These are phyloP conservation scores for Dactylellina parvicollis DNA, from an alignment of 2,329 filamentous ascomycete species.

Conservation along the genomic window DNA sequence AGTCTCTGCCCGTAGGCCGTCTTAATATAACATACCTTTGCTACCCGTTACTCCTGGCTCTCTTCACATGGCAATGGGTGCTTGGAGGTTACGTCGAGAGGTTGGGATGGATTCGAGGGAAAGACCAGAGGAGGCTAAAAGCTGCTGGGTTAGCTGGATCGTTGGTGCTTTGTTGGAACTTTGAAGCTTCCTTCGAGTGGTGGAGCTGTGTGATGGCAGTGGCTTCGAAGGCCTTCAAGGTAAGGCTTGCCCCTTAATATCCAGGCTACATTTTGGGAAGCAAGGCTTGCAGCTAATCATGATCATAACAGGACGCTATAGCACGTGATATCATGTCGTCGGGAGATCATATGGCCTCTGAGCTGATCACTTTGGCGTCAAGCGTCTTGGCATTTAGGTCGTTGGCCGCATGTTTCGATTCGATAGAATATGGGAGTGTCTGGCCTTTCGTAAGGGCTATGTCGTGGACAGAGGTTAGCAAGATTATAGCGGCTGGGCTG, in stretches of 20 bases:
- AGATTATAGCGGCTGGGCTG: not conserved
- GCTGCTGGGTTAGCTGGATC: not conserved
- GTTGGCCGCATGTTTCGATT: conserved; percentile 16
- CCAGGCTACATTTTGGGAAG: not conserved
- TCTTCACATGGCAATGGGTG: conserved; percentile 43
- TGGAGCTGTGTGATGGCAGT: conserved; percentile 31
- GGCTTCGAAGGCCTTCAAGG: conserved; percentile 28
- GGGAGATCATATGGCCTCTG: not conserved
- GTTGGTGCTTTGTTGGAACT: conserved; percentile 25
- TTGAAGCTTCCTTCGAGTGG: conserved; percentile 37
- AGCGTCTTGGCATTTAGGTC: conserved; percentile 19
- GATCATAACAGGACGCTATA: conserved; percentile 23
- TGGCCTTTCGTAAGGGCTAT: not conserved
- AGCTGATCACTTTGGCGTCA: conserved; percentile 31
- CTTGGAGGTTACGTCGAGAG: not conserved
- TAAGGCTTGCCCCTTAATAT: not conserved
- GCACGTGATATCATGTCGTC: conserved; percentile 38
- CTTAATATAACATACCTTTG: not conserved
- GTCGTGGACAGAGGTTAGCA: not conserved
- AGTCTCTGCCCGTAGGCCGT: not conserved
- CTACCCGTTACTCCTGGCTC: conserved; percentile 15
- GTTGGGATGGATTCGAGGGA: not conserved
- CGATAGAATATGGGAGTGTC: conserved; percentile 9
- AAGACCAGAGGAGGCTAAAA: not conserved
- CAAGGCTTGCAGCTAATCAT: not conserved